Conservation (phyloP, 345 rosid species). For the thale cress (Arabidopsis thaliana) region DNA sequence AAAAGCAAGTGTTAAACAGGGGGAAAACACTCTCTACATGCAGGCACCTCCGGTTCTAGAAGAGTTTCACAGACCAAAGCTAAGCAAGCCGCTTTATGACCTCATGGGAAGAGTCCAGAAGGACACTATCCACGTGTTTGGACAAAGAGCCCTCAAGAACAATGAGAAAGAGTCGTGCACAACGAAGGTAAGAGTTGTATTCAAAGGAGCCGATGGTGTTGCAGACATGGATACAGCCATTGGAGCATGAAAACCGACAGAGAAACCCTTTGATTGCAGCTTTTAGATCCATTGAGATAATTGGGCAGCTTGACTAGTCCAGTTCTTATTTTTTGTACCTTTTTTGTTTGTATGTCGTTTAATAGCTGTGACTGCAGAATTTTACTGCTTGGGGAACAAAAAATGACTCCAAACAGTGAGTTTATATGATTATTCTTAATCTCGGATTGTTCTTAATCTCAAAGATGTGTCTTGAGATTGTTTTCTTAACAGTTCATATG, state of each 20-base stretch:
- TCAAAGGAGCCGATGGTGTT: conserved; percentile 75
- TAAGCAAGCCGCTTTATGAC: conserved; percentile 63
- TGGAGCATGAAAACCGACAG: conserved; percentile 57
- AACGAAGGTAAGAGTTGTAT: conserved; percentile 67
- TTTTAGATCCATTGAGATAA: conserved; percentile 25
- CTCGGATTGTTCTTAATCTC: conserved; percentile 27
- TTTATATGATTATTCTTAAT: conserved; percentile 37
- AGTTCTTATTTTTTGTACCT: conserved; percentile 24
- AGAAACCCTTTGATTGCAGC: conserved; percentile 6
- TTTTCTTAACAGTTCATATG: background rate
- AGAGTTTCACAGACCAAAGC: conserved; percentile 82
- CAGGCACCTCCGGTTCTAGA: conserved; percentile 95
- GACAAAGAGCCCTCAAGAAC: conserved; percentile 51
- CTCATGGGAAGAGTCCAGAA: conserved; percentile 71
- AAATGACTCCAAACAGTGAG: conserved; percentile 5
- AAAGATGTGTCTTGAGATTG: conserved; percentile 8
- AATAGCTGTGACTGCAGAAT: conserved; percentile 26
- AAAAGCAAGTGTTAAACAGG: conserved; percentile 73
- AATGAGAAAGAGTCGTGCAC: conserved; percentile 63
- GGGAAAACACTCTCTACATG: conserved; percentile 79
- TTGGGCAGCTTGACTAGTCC: conserved; percentile 33
- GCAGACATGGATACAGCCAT: conserved; percentile 83
- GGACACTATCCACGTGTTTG: conserved; percentile 65
- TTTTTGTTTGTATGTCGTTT: conserved; percentile 24
- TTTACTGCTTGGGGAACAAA: conserved; percentile 5